Conservation (phyloP, 768 basidiomycete genomes). For the Suillus subaureus region DNA sequence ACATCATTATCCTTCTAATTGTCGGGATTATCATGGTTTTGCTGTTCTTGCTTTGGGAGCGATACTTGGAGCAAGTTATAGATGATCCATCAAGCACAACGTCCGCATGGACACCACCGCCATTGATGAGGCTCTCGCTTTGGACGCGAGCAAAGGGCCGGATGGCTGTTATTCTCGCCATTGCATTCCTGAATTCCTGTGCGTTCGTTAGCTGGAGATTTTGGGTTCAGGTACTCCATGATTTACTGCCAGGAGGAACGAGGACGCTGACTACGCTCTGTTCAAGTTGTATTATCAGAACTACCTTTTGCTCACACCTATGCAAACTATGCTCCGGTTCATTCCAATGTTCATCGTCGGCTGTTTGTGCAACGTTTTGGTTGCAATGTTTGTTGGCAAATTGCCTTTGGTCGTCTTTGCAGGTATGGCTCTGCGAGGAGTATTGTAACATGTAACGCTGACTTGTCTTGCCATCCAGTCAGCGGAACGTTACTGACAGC, state of each 20-base stretch:
- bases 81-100: slow-evolving; percentile 17
- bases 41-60: slow-evolving; percentile 68
- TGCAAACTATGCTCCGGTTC: slow-evolving; percentile 65
- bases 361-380: slow-evolving; percentile 60
- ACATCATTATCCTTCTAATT: slow-evolving; percentile 72
- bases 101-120: slow-evolving; percentile 50
- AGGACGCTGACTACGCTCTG: background rate
- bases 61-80: slow-evolving; percentile 49
- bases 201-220: slow-evolving; percentile 57
- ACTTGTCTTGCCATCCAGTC: slow-evolving; percentile 30
- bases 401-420: slow-evolving; percentile 59
- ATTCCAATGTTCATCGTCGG: slow-evolving; percentile 77
- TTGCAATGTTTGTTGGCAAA: slow-evolving; percentile 61
- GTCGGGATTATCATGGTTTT: slow-evolving; percentile 57
- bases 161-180: slow-evolving; percentile 59
- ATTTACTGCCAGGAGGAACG: background rate
- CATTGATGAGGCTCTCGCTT: slow-evolving; percentile 63
- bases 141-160: slow-evolving; percentile 65
- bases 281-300: slow-evolving; percentile 71
- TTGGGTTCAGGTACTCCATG: slow-evolving; percentile 42
- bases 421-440: slow-evolving; percentile 35
- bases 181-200: slow-evolving; percentile 66
- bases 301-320: slow-evolving; percentile 53
- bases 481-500: slow-evolving; percentile 66
- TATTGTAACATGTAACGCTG: slow-evolving; percentile 3